These are phyloP conservation scores for Cornus controversa DNA, from an alignment of 148 eudicot genomes.

Conservation along the genomic window DNA sequence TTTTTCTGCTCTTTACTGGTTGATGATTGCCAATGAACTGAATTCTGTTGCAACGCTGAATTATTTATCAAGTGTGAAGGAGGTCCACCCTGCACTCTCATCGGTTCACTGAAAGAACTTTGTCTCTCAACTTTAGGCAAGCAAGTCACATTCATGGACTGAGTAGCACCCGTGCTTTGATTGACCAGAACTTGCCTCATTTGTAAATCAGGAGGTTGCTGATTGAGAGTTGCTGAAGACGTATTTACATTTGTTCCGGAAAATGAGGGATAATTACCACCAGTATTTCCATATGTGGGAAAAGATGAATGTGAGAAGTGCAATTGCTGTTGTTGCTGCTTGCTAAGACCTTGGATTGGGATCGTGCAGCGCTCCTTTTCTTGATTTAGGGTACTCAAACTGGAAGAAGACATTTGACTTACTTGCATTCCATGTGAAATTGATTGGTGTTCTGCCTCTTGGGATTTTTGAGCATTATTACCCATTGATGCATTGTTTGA, in stretches of 20 bases:
- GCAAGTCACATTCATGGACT: conserved; percentile 37
- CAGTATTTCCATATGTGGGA: conserved; percentile 55
- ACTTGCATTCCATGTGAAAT: conserved; percentile 52
- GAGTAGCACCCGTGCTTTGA: conserved; percentile 50
- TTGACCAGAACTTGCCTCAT: conserved; percentile 53
- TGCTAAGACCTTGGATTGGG: conserved; percentile 62
- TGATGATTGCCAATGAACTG: conserved; percentile 53
- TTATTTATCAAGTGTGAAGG: conserved; percentile 34
- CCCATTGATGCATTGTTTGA: conserved; percentile 38
- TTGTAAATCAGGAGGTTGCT: conserved; percentile 50
- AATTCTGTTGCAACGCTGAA: conserved; percentile 35
- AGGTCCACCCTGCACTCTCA: conserved; percentile 41
- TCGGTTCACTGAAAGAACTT: conserved; percentile 39
- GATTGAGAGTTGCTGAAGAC: conserved; percentile 45
- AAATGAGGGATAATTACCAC: conserved; percentile 40
- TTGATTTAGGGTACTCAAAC: conserved; percentile 24
- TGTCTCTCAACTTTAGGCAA: conserved; percentile 47
- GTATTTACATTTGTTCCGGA: conserved; percentile 46
- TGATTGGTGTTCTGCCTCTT: conserved; percentile 42
- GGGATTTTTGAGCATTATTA: conserved; percentile 33
- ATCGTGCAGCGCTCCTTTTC: conserved; percentile 38
- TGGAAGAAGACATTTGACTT: conserved; percentile 42
- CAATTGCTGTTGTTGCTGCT: conserved; percentile 72
- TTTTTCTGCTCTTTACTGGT: conserved; percentile 42
- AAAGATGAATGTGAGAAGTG: conserved; percentile 66